phyloP scores from a whole-genome alignment of 768 basidiomycete species.

The Paxillus rubicundulus region DNA sequence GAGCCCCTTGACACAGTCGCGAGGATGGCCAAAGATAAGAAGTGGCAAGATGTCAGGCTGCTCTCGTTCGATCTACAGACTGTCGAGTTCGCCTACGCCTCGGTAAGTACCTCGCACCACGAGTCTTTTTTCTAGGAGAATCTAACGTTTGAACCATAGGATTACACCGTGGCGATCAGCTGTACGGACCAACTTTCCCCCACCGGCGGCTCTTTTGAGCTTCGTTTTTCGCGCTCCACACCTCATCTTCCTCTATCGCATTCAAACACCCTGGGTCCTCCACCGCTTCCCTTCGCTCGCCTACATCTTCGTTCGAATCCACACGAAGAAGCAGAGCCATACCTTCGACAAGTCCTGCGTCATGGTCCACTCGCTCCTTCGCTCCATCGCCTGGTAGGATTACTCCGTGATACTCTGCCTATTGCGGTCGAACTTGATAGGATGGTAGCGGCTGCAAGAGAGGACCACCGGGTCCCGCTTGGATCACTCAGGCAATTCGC shows the following conservation, averaged over 20 bases:
- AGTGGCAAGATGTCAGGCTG: constrained; percentile 75
- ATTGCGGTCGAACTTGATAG: constrained; percentile 69
- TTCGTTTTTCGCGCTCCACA: constrained; percentile 61
- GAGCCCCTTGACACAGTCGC: constrained; percentile 50
- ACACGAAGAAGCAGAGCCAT: constrained; percentile 75
- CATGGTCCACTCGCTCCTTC: constrained; percentile 65
- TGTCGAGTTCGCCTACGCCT: constrained; percentile 83
- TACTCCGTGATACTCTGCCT: constrained; percentile 76
- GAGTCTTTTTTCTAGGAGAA: background rate
- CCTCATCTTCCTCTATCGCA: constrained; percentile 9
- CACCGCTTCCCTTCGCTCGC: constrained; percentile 32
- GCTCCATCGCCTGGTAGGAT: constrained; percentile 60
- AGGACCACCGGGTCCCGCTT: constrained; percentile 15
- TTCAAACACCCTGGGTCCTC: constrained; percentile 22
- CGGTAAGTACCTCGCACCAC: constrained; percentile 35
- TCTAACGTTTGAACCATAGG: constrained; percentile 36
- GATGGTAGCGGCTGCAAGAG: constrained; percentile 39
- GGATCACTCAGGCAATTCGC: constrained; percentile 15
- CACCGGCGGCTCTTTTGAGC: constrained; percentile 67
- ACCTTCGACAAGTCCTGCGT: constrained; percentile 68
- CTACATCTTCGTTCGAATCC: constrained; percentile 49
- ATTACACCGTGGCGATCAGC: constrained; percentile 74
- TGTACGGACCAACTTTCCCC: constrained; percentile 74
- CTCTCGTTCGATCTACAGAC: constrained; percentile 90
- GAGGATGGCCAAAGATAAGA: constrained; percentile 71